Evolutionary conservation across 805 yeast genomes (phyloP).

Genomic region (Starmerella bombicola): DNA sequence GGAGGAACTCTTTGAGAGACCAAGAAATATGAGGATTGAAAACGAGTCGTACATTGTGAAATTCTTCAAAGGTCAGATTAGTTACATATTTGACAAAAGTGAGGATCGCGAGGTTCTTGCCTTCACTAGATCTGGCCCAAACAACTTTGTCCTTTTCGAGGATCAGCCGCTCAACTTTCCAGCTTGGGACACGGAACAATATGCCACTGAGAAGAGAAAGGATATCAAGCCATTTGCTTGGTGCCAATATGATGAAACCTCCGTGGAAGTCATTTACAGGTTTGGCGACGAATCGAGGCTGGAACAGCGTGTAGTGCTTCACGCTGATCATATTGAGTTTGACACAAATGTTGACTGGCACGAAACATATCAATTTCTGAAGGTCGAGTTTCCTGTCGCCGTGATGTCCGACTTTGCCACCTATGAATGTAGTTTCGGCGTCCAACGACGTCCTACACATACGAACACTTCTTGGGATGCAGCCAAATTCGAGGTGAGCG

Average conservation of each 20-base stretch:
- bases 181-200: conserved; percentile 97
- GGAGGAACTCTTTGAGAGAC: not conserved
- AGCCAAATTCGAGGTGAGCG: conserved; percentile 91
- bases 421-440: conserved; percentile 90
- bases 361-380: conserved; percentile 74
- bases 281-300: conserved; percentile 14
- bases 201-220: conserved; percentile 59
- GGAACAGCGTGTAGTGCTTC: conserved; percentile 29
- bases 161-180: conserved; percentile 87
- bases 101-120: conserved; percentile 55
- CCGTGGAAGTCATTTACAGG: conserved; percentile 13
- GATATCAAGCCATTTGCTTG: conserved; percentile 30
- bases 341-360: conserved; percentile 65
- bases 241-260: conserved; percentile 8
- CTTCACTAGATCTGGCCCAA: conserved; percentile 46
- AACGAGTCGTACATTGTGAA: conserved; percentile 51
- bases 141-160: conserved; percentile 69
- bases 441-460: conserved; percentile 86
- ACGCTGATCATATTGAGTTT: conserved; percentile 30
- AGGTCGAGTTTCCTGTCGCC: conserved; percentile 89
- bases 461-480: conserved; percentile 92
- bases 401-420: conserved; percentile 63
- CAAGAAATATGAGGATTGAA: conserved; percentile 32
- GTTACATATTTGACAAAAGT: conserved; percentile 50
- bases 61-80: conserved; percentile 50